These are phyloP conservation scores for Xylariaceae sp. DNA, from an alignment of 2,329 filamentous ascomycete species.

Conservation along the genomic window DNA sequence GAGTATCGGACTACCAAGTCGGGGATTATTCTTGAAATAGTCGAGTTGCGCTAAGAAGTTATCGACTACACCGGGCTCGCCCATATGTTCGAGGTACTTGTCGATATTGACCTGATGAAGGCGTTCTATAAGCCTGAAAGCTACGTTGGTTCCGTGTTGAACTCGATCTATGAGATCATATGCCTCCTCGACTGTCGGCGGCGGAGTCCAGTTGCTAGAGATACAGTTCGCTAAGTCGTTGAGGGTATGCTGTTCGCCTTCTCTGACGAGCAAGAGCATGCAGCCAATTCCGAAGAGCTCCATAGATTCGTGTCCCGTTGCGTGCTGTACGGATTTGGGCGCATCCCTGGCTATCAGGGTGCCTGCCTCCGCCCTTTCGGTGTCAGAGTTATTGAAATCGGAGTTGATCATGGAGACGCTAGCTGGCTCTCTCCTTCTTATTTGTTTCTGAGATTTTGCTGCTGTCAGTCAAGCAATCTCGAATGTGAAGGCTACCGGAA, in stretches of 20 bases:
- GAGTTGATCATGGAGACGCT: no score
- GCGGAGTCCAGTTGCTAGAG: neutral
- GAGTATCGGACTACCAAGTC: neutral
- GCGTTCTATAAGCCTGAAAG: slow-evolving; percentile 1
- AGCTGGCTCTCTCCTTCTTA: no score
- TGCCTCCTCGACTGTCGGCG: slow-evolving; percentile 1
- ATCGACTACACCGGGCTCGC: neutral
- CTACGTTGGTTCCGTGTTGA: neutral
- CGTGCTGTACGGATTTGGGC: neutral
- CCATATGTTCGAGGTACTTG: neutral
- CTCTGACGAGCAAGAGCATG: slow-evolving; percentile 4
- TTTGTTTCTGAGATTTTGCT: no score
- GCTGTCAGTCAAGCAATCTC: no score
- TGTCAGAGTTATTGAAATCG: no score
- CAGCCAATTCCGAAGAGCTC: slow-evolving; percentile 7
- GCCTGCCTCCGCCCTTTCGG: no score
- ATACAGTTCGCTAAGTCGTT: neutral
- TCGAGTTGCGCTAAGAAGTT: neutral
- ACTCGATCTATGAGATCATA: slow-evolving; percentile 6
- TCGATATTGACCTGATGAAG: neutral
- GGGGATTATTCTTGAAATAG: neutral
- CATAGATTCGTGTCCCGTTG: slow-evolving; percentile 4
- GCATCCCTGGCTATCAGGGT: neutral
- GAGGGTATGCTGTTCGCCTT: neutral
- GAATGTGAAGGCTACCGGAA: no score